phyloP scores from a whole-genome alignment of 495 filamentous ascomycete genomes.

The Aspergillus sclerotiicarbonarius region DNA sequence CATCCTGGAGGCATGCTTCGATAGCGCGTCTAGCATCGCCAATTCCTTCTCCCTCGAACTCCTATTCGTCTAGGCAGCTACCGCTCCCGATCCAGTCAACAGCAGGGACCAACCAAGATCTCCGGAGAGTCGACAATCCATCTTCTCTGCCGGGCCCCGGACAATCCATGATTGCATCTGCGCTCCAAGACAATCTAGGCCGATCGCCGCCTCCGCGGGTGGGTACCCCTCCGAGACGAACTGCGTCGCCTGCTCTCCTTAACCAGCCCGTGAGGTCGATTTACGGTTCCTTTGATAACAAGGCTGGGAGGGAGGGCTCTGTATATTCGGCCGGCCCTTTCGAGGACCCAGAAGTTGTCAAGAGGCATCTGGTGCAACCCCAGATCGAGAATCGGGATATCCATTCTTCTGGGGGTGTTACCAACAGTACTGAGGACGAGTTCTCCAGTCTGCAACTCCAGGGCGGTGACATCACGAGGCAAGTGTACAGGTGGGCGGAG shows the following conservation, averaged over 20 bases:
- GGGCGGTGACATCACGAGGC: constrained; percentile 88
- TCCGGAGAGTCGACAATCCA: constrained; percentile 34
- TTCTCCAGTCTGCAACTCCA: constrained; percentile 92
- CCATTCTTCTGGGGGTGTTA: constrained; percentile 40
- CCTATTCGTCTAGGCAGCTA: constrained; percentile 44
- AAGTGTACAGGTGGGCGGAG: constrained; percentile 93
- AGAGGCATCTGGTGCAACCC: constrained; percentile 74
- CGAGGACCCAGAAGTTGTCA: constrained; percentile 80
- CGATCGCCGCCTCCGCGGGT: constrained; percentile 49
- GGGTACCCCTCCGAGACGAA: constrained; percentile 53
- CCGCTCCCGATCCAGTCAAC: constrained; percentile 32
- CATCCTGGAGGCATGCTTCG: constrained; percentile 56
- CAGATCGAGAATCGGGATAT: constrained; percentile 44
- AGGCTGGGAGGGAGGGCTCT: constrained; percentile 38
- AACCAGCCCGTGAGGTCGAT: constrained; percentile 55
- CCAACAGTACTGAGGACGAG: constrained; percentile 64
- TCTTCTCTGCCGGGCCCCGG: constrained; percentile 62
- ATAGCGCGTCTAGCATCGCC: constrained; percentile 74
- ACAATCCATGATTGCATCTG: constrained; percentile 72
- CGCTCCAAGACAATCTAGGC: constrained; percentile 62
- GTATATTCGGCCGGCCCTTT: constrained; percentile 46
- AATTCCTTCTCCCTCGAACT: constrained; percentile 52
- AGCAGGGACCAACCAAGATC: constrained; percentile 29
- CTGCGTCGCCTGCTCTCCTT: constrained; percentile 53
- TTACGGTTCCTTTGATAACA: constrained; percentile 78